These are phyloP conservation scores for Acacia melanoxylon DNA, from an alignment of 306 rosid genomes.

Conservation along the genomic window DNA sequence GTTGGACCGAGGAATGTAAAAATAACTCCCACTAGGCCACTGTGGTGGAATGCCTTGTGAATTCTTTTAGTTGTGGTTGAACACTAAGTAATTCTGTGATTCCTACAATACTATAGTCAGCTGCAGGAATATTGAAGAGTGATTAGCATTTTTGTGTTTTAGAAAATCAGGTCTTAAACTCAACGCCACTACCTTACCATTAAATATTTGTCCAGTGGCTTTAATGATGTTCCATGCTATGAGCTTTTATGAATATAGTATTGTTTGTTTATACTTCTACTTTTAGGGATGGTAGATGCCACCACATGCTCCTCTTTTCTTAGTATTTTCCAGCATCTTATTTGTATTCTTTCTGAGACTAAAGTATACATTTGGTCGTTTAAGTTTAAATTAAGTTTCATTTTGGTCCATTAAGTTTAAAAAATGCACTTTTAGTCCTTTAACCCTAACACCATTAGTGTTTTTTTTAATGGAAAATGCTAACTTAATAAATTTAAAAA, in stretches of 20 bases:
- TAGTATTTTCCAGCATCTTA: too few species aligned
- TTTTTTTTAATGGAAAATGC: too few species aligned
- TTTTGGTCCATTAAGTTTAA: too few species aligned
- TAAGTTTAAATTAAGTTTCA: too few species aligned
- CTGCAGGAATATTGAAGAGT: conserved; percentile 1
- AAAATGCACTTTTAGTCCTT: too few species aligned
- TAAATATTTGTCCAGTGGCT: conserved; percentile 5
- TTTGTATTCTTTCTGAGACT: too few species aligned
- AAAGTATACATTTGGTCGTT: too few species aligned
- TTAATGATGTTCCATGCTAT: conserved; percentile 6
- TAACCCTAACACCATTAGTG: too few species aligned
- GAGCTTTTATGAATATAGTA: background rate
- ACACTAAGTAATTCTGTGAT: background rate
- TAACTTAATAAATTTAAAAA: too few species aligned
- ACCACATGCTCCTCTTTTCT: too few species aligned
- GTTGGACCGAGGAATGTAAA: background rate
- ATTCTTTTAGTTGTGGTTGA: background rate
- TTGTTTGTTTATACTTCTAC: background rate
- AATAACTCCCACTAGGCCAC: background rate
- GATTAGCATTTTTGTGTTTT: background rate
- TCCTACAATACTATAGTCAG: background rate
- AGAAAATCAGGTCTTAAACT: conserved; percentile 5
- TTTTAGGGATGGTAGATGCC: background rate
- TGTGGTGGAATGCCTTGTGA: background rate
- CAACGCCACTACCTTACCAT: background rate